These are phyloP conservation scores for Boletus rubescentipes DNA, from an alignment of 768 basidiomycete genomes.

Conservation along the genomic window DNA sequence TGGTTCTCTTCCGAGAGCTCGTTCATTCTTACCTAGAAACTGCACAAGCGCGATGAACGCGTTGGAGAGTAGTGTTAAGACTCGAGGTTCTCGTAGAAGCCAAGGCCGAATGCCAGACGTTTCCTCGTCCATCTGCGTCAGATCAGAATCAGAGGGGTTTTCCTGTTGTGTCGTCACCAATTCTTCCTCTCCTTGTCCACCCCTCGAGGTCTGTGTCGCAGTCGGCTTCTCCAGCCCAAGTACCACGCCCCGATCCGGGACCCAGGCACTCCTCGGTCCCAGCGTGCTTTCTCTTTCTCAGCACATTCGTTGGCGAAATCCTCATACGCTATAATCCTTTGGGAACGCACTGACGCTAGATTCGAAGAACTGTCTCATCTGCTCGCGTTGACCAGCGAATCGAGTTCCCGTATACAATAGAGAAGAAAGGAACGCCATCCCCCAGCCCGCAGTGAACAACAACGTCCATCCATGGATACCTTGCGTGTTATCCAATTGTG, in stretches of 20 bases:
- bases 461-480: constrained; percentile 85
- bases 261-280: constrained; percentile 79
- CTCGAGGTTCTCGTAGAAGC: constrained; percentile 64
- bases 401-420: constrained; percentile 82
- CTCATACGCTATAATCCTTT: constrained; percentile 68
- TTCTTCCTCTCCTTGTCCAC: constrained; percentile 29
- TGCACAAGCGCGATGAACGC: constrained; percentile 41
- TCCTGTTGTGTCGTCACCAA: constrained; percentile 63
- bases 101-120: constrained; percentile 45
- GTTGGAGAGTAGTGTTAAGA: constrained; percentile 44
- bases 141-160: constrained; percentile 13
- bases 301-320: constrained; percentile 49
- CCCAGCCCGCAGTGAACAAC: constrained; percentile 85
- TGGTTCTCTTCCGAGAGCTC: constrained; percentile 55
- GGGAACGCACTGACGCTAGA: constrained; percentile 76
- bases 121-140: constrained; percentile 9
- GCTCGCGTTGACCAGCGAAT: constrained; percentile 82
- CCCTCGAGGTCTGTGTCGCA: too few relatives aligned
- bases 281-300: constrained; percentile 53
- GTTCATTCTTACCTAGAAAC: constrained; percentile 58
- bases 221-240: constrained; percentile 46
- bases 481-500: constrained; percentile 31
- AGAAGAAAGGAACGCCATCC: constrained; percentile 85
- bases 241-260: constrained; percentile 71
- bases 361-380: constrained; percentile 79